Evolutionary conservation across 148 eudicot species (phyloP), one percentile per base, ranked within the genome.

Genomic region (Rhododendron williamsianum): DNA sequence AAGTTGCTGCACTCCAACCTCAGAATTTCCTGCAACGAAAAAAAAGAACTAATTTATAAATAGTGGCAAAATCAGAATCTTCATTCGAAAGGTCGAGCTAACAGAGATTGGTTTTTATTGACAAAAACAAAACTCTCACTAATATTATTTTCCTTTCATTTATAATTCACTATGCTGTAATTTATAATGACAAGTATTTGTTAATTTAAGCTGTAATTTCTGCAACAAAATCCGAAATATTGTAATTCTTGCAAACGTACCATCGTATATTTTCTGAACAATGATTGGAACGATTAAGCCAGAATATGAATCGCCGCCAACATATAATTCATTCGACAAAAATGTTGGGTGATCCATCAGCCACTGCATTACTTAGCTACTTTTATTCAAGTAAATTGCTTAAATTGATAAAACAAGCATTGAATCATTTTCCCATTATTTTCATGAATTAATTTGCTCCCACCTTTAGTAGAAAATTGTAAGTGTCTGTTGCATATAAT

Each of bases 301-400:
- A 0, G 86, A 33, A 65, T 85, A 85, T 3, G 86, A 85, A 16
- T 78, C 82, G 19, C 86, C 86, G 3, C 4, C 30, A 2, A 85
- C 30, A n/a, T 85, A 85, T 2, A 85, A 16, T 2, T 43, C 30
- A 30, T 30, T 30, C 30, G 30, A 30, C 46, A 79, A 41, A 48
- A 85, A 85, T 36, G 49, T 30, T 30, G 30, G 30, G 30, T 30
- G 30, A 30, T 46, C 33, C 46, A 1, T 48, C 11, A 85, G 48
- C 81, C 81, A 85, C 86, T 85, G 78, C 83, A 63, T 63, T 21
- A 18, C 7, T 16, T 46, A 74, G n/a, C 80, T 38, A 43, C 35
- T 18, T 72, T 72, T 15, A 18, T 46, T 72, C 18, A 27, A 71
- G 19, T 27, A 69, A 9, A 25, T 67, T 25, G 35, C 73, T 23